These are phyloP conservation scores for Epichloe hybrida DNA, from an alignment of 2,329 filamentous ascomycete species.

Conservation along the genomic window DNA sequence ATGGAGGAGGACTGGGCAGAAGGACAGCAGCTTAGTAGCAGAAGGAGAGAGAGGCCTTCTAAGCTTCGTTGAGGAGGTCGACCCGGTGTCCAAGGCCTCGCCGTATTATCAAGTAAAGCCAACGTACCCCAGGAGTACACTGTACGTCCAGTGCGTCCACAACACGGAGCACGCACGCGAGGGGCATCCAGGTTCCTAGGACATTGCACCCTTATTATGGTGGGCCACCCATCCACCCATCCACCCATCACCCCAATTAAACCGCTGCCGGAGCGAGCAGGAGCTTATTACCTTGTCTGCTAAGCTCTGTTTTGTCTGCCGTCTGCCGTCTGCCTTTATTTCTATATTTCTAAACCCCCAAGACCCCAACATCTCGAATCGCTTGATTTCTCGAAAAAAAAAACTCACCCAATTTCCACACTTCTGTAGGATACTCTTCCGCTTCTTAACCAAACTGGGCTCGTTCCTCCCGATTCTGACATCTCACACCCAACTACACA, in stretches of 20 bases:
- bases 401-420: background rate
- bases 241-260: background rate
- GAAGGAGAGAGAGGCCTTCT: too few species aligned
- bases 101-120: background rate
- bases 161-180: background rate
- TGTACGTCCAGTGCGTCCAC: too few species aligned
- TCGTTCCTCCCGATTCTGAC: background rate
- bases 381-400: too few species aligned
- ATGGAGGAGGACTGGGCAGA: too few species aligned
- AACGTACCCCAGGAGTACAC: too few species aligned
- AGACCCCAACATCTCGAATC: too few species aligned
- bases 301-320: background rate
- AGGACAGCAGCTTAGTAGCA: too few species aligned
- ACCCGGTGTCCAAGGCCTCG: background rate
- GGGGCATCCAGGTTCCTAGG: background rate
- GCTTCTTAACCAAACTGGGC: background rate
- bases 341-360: too few species aligned
- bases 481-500: slow-evolving; percentile 4
- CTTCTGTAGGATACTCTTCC: background rate
- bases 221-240: background rate
- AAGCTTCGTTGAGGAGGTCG: too few species aligned
- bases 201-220: background rate
- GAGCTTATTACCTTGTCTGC: background rate
- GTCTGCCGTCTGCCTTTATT: too few species aligned
- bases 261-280: background rate